These are phyloP conservation scores for Cytospora piceicola DNA, from an alignment of 2,329 filamentous ascomycete species.

Conservation along the genomic window DNA sequence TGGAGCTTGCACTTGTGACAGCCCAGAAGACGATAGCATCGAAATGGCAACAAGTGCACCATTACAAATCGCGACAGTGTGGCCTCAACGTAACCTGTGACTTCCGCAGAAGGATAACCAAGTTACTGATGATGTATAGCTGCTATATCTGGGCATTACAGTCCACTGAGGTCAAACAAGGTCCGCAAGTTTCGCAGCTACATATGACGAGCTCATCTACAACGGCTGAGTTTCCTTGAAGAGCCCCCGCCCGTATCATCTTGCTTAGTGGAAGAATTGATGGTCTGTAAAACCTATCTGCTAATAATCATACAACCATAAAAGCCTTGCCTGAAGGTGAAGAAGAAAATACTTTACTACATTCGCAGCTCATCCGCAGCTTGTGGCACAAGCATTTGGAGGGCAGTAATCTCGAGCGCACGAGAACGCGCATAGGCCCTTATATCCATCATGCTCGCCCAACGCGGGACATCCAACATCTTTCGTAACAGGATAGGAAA, in stretches of 20 bases:
- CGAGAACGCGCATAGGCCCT: constrained; percentile 50
- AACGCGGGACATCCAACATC: constrained; percentile 41
- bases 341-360: background rate
- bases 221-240: background rate
- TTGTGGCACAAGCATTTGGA: constrained; percentile 37
- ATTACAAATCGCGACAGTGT: background rate
- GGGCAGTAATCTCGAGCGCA: constrained; percentile 54
- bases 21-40: background rate
- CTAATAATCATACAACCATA: background rate
- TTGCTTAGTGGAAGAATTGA: background rate
- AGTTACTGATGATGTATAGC: background rate
- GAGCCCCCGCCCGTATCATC: background rate
- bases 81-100: background rate
- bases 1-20: background rate
- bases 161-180: too few relatives aligned
- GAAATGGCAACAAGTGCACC: background rate
- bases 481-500: constrained; percentile 34
- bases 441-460: constrained; percentile 43
- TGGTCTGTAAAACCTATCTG: background rate
- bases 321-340: background rate
- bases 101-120: background rate
- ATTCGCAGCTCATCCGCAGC: constrained; percentile 3
- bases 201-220: background rate
- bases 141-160: background rate
- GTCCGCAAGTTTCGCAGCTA: background rate